Evolutionary conservation across 2,329 filamentous ascomycete species (phyloP).

Genomic region (Gnomoniopsis sp.): DNA sequence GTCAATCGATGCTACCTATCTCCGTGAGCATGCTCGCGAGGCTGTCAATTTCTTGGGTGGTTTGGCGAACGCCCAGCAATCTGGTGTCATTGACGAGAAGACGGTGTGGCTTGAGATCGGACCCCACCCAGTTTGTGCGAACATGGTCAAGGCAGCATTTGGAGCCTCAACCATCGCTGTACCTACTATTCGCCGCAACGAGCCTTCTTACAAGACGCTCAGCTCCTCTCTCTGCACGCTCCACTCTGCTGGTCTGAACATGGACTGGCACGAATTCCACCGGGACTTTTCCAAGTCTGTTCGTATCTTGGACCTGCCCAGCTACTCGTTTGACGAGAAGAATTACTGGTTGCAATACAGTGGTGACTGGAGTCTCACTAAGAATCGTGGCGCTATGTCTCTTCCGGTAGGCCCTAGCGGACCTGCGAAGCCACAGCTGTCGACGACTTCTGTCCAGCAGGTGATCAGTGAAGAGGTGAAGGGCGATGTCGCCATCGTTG

Average conservation of each 20-base stretch:
- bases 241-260: slow-evolving; percentile 56
- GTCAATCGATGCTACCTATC: slow-evolving; percentile 57
- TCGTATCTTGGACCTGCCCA: slow-evolving; percentile 59
- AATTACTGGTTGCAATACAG: slow-evolving; percentile 64
- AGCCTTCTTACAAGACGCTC: slow-evolving; percentile 63
- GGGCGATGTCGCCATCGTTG: slow-evolving; percentile 54
- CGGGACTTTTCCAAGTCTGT: slow-evolving; percentile 39
- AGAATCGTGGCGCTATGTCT: slow-evolving; percentile 54
- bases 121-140: slow-evolving; percentile 67
- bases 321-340: slow-evolving; percentile 70
- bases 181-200: slow-evolving; percentile 59
- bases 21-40: slow-evolving; percentile 63
- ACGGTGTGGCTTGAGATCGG: slow-evolving; percentile 72
- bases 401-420: slow-evolving; percentile 27
- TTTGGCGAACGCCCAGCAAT: slow-evolving; percentile 54
- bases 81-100: slow-evolving; percentile 60
- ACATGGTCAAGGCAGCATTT: slow-evolving; percentile 65
- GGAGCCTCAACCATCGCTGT: slow-evolving; percentile 50
- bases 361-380: slow-evolving; percentile 70
- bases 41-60: slow-evolving; percentile 67
- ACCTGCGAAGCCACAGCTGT: slow-evolving; percentile 52
- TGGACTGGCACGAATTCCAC: slow-evolving; percentile 72
- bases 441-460: slow-evolving; percentile 63
- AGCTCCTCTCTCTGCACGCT: slow-evolving; percentile 55
- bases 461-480: slow-evolving; percentile 61